Conservation (phyloP, 805 yeast species). For the Barnettozyma vustinii region DNA sequence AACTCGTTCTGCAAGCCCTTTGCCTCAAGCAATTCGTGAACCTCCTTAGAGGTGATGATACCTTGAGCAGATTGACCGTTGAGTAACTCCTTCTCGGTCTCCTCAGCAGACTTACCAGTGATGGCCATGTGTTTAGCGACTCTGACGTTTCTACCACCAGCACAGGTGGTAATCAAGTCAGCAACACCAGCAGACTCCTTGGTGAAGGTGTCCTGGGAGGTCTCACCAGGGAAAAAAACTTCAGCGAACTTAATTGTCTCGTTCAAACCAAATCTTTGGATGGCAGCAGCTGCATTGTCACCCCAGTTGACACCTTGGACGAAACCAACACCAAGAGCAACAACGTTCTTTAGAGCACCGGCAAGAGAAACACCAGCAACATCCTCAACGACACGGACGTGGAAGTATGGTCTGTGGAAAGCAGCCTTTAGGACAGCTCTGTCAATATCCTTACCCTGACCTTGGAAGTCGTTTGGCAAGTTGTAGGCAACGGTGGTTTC, state of each 20-base stretch:
- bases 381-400: conserved; percentile 86
- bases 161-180: conserved; percentile 93
- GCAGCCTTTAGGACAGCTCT: conserved; percentile 65
- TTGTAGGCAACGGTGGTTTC: conserved; percentile 96
- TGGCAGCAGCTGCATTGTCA: conserved; percentile 95
- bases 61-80: conserved; percentile 99
- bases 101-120: conserved; percentile 69
- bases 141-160: conserved; percentile 94
- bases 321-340: conserved; percentile 94
- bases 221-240: conserved; percentile 59
- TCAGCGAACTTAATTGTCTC: conserved; percentile 87
- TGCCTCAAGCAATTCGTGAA: conserved; percentile 52
- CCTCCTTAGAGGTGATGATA: conserved; percentile 84
- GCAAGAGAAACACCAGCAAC: conserved; percentile 95
- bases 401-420: conserved; percentile 98
- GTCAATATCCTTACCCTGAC: conserved; percentile 50
- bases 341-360: conserved; percentile 95
- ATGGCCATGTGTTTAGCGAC: conserved; percentile 85
- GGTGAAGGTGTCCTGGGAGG: conserved; percentile 63
- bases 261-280: conserved; percentile 90
- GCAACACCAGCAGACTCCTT: conserved; percentile 98
- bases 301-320: conserved; percentile 99
- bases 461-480: conserved; percentile 54
- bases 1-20: conserved; percentile 45
- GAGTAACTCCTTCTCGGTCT: conserved; percentile 77